These are phyloP conservation scores for Articulospora tetracladia DNA, from an alignment of 495 filamentous ascomycete genomes.

Conservation along the genomic window DNA sequence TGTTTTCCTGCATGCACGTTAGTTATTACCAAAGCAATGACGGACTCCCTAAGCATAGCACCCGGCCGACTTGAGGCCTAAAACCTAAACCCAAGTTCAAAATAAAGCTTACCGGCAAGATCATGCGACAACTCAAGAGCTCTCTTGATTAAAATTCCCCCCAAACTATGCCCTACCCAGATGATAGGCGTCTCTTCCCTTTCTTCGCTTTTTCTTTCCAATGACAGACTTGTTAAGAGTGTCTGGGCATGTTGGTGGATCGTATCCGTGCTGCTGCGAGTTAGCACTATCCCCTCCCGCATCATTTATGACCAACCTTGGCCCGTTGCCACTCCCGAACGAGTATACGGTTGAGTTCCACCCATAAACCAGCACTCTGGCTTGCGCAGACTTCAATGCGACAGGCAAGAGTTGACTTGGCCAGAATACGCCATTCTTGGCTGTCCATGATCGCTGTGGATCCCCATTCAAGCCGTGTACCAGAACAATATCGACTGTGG, in stretches of 20 bases:
- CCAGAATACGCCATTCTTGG: slow-evolving; percentile 67
- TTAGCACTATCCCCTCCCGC: slow-evolving; percentile 13
- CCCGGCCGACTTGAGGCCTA: too few relatives aligned
- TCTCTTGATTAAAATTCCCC: slow-evolving; percentile 77
- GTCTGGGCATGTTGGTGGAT: slow-evolving; percentile 82
- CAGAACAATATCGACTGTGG: slow-evolving; percentile 65
- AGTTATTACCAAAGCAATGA: too few relatives aligned
- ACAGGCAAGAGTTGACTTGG: slow-evolving; percentile 68
- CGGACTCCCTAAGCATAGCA: too few relatives aligned
- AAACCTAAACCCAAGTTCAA: too few relatives aligned
- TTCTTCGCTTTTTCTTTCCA: slow-evolving; percentile 50
- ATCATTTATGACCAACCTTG: slow-evolving; percentile 19
- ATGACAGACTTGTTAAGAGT: slow-evolving; percentile 57
- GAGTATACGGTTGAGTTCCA: slow-evolving; percentile 78
- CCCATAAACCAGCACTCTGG: slow-evolving; percentile 73
- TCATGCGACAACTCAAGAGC: slow-evolving; percentile 29
- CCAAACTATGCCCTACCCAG: slow-evolving; percentile 81
- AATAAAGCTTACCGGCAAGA: slow-evolving; percentile 1
- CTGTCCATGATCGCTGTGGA: slow-evolving; percentile 72
- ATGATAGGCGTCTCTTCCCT: slow-evolving; percentile 68
- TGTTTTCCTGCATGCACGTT: slow-evolving; percentile 52
- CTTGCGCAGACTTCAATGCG: slow-evolving; percentile 48
- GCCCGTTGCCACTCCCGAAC: slow-evolving; percentile 47
- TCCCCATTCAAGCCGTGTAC: slow-evolving; percentile 85
- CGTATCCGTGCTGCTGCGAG: slow-evolving; percentile 53